Percentiles rank a stretch among this genome's conserved stretches.
Conservation (phyloP, 257 asterid genomes). For the Rehmannia glutinosa region DNA sequence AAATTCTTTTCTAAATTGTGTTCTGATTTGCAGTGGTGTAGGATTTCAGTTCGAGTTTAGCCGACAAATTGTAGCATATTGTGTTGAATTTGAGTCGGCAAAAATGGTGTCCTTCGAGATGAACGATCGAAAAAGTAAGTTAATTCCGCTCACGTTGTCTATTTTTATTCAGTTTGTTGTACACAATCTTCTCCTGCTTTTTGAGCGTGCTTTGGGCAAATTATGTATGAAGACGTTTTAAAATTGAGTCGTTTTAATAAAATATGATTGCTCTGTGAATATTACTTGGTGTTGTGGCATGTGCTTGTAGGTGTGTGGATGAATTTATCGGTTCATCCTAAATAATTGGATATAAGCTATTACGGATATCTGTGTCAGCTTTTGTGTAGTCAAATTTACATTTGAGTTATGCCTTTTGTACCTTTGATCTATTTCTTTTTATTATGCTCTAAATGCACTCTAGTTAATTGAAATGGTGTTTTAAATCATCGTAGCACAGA, state of each 20-base stretch:
- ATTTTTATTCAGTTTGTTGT: background rate
- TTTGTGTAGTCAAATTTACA: background rate
- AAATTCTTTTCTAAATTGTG: background rate
- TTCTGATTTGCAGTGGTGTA: background rate
- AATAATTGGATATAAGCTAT: background rate
- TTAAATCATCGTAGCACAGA: background rate
- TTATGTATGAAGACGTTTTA: background rate
- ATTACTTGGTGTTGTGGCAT: background rate
- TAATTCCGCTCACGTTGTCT: background rate
- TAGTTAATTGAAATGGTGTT: background rate
- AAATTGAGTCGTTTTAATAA: background rate
- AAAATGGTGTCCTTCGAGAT: slow-evolving; percentile 71
- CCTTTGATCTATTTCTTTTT: background rate
- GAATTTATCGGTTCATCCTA: background rate
- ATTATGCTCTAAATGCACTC: background rate
- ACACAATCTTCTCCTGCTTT: background rate
- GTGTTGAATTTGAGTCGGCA: slow-evolving; percentile 28
- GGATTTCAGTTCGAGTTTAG: slow-evolving; percentile 11
- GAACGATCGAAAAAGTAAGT: slow-evolving; percentile 75
- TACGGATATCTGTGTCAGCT: too few species aligned
- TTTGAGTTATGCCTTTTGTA: too few species aligned
- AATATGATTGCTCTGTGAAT: background rate
- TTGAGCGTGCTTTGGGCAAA: background rate
- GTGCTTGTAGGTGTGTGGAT: background rate
- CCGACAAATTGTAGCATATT: background rate